Base-by-base conservation (phyloP, 139 green algal species). In the Tetradesmus lagerheimii region DNA sequence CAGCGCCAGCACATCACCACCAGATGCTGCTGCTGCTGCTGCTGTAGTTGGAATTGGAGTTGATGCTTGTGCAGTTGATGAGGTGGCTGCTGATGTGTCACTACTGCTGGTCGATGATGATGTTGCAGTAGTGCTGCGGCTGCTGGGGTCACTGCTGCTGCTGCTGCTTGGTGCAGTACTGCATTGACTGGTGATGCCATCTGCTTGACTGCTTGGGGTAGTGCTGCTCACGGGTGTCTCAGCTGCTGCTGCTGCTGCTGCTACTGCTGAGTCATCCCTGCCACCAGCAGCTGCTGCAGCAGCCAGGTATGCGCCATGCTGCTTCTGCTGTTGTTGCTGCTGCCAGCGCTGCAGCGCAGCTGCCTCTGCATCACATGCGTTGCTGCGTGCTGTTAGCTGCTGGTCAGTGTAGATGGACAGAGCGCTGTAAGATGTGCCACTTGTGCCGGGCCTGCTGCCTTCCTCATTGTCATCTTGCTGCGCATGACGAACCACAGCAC, bases 1-100 rank as follows among this genome's bases (percentile, higher is more conserved):
- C 16, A 47, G 39, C 1, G 77, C 80, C 23, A 90, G 41, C 85
- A 89, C 84, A 82, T n/a, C 53, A 39, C 8, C 64, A 47, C 78
- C 78, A 37, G 25, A 35, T 31, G 16, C 78, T 84, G 78, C 27
- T 84, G 78, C 78, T 84, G 78, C 38, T 84, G 78, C 41, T 57
- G 27, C 27, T 83, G 39, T 9, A 11, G 25, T 5, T 83, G 23
- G 4, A 11, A 27, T 0, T 57, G 77, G 23, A 18, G 35, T 14
- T 86, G 80, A 12, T 43, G 83, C 14, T 4, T 71, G 12, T 38
- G 9, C 43, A 71, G 9, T 66, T 37, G 43, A 15, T 39, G 31
- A 35, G 11, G 50, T 25, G 15, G 50, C 50, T 71, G 57, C 57
- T 71, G 57, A 71, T 8, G 57, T 71, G 20, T 31, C 57, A n/a